phyloP scores from a whole-genome alignment of 805 yeast genomes.

The Lachancea nothofagi region DNA sequence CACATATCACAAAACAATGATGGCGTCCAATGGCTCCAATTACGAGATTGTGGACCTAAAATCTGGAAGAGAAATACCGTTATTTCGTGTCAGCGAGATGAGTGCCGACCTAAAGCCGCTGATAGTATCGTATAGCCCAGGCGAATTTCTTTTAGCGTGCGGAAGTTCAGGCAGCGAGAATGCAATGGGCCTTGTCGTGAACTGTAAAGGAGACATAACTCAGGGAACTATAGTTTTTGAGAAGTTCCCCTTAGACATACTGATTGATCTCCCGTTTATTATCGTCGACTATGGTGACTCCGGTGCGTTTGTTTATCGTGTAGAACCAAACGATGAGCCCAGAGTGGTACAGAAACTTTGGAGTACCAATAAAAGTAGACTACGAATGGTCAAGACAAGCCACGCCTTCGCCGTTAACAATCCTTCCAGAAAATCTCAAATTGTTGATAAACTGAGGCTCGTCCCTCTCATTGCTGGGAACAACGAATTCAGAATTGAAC shows the following conservation, averaged over 20 bases:
- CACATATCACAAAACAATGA: constrained; percentile 12
- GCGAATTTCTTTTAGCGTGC: constrained; percentile 28
- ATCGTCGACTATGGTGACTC: constrained; percentile 17
- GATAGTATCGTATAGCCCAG: constrained; percentile 16
- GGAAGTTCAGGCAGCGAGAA: constrained; percentile 23
- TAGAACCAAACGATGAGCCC: constrained; percentile 18
- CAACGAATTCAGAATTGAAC: constrained; percentile 20
- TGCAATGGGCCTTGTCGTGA: constrained; percentile 30
- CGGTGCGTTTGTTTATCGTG: constrained; percentile 12
- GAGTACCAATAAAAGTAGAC: not conserved
- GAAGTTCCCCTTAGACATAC: constrained; percentile 22
- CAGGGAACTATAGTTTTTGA: constrained; percentile 29
- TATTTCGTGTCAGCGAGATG: constrained; percentile 28
- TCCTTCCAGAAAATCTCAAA: constrained; percentile 9
- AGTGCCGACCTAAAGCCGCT: constrained; percentile 21
- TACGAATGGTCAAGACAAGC: constrained; percentile 14
- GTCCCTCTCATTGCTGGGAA: constrained; percentile 18
- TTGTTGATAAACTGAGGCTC: constrained; percentile 23
- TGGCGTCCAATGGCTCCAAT: constrained; percentile 21
- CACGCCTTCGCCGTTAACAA: constrained; percentile 13
- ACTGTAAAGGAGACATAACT: constrained; percentile 29
- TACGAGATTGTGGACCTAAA: constrained; percentile 25
- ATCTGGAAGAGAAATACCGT: constrained; percentile 16
- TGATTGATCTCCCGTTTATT: constrained; percentile 24
- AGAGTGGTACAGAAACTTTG: constrained; percentile 16